phyloP scores from a whole-genome alignment of 2,329 filamentous ascomycete species.

The Aspergillus proliferans region DNA sequence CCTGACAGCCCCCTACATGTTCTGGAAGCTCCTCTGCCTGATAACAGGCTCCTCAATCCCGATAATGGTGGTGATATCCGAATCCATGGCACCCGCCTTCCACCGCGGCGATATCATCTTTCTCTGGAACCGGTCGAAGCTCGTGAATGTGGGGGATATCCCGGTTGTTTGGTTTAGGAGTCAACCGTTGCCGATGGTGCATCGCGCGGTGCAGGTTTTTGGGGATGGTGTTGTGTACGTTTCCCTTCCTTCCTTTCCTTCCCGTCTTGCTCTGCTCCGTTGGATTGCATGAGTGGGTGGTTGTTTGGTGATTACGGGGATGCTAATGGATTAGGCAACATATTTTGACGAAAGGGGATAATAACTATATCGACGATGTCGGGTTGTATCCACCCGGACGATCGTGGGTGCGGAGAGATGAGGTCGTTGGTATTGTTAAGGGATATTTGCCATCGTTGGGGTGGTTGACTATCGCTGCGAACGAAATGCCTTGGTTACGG shows the following conservation, averaged over 20 bases:
- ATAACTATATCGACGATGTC: conserved; percentile 4
- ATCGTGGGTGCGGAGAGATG: not conserved
- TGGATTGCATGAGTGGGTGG: too few relatives aligned
- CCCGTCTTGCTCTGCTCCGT: not conserved
- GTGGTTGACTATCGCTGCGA: conserved; percentile 1
- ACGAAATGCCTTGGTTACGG: not conserved
- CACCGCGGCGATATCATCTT: conserved; percentile 4
- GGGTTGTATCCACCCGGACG: conserved; percentile 3
- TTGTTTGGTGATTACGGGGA: not conserved
- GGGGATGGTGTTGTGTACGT: not conserved
- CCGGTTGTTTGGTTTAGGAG: conserved; percentile 3
- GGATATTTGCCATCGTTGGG: conserved; percentile 3
- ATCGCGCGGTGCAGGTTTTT: conserved; percentile 2
- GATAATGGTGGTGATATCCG: conserved; percentile 8
- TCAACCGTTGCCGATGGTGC: conserved; percentile 2
- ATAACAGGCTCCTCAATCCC: conserved; percentile 3
- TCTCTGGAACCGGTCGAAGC: conserved; percentile 1
- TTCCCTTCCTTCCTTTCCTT: not conserved
- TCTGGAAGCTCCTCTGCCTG: conserved; percentile 5
- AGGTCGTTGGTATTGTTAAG: conserved; percentile 4
- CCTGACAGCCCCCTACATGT: conserved; percentile 1
- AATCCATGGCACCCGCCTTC: conserved; percentile 10
- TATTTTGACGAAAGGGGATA: conserved; percentile 6
- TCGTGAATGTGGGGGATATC: conserved; percentile 1
- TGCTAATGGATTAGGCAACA: not conserved